Base-by-base conservation (phyloP, 75 land plant genomes). In the Picea glauca region DNA sequence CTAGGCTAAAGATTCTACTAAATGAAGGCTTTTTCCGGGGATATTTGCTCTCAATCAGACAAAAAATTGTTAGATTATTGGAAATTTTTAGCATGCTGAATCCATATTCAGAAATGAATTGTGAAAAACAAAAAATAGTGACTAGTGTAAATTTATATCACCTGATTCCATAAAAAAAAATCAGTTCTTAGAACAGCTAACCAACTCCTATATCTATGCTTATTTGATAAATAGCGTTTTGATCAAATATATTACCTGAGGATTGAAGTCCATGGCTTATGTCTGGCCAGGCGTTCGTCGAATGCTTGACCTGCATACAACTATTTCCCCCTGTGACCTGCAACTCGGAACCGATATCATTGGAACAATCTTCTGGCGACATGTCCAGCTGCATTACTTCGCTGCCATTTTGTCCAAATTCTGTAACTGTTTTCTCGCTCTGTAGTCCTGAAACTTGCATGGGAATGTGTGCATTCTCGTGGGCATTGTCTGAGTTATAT, bases 321-420 rank as follows among this genome's bases (percentile, higher is more conserved):
- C 80, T 70, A 46, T 56, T 43, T 32, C 32, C 76, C 2, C 72
- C 72, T 0, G 83, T 50, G 59, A 81, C 5, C 72, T 78, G 74
- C 15, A 82, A 78, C 12, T 88, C 81, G 13, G 83, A 80, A 57
- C 81, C 81, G 32, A 85, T 23, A 43, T 84, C 80, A 75, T 85
- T 90, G 0, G 92, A 90, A 33, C 76, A 85, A 33, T 88, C 92
- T 13, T 85, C 90, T 2, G 90, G 84, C 0, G 88, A 88, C 84
- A 88, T 85, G 26, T 88, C 92, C 40, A 90, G 64, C 74, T 90
- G 88, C 88, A 88, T 86, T 20, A 90, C 62, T 80, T 88, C 91
- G 43, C 87, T 87, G 2, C 83, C 80, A 32, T 84, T 81, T 1
- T 50, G 83, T 1, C 72, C 81, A 14, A 58, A 31, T 67, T 58